These are phyloP conservation scores for Inosperma sp. DNA, from an alignment of 768 basidiomycete genomes.

Conservation along the genomic window DNA sequence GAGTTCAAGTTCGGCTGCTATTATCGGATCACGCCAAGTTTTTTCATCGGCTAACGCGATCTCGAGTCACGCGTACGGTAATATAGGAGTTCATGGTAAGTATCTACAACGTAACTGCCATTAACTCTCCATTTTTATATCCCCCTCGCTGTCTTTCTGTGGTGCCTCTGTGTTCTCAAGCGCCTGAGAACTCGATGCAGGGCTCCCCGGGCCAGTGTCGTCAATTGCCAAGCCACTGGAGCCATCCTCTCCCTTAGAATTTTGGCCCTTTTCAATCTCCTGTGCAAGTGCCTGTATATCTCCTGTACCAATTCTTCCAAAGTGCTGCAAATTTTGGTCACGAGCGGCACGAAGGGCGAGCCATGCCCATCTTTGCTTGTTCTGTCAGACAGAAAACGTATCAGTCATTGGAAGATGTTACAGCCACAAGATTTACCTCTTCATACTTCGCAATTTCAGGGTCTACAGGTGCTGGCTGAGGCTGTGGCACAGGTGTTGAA, in stretches of 20 bases:
- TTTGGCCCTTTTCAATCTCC: conserved; percentile 48
- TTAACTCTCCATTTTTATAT: conserved; percentile 49
- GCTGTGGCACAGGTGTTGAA: conserved; percentile 27
- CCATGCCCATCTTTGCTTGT: conserved; percentile 77
- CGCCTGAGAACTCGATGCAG: conserved; percentile 7
- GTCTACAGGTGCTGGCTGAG: conserved; percentile 23
- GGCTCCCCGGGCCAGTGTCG: conserved; percentile 17
- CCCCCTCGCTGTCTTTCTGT: conserved; percentile 36
- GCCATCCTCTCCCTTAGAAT: conserved; percentile 35
- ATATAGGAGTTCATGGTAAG: background rate
- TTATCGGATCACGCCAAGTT: conserved; percentile 21
- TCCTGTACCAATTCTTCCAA: conserved; percentile 77
- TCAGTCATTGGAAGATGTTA: no score
- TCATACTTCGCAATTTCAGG: conserved; percentile 51
- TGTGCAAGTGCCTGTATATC: conserved; percentile 54
- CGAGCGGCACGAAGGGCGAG: conserved; percentile 73
- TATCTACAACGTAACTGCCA: conserved; percentile 14
- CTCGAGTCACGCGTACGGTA: conserved; percentile 21
- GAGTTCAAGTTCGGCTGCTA: background rate
- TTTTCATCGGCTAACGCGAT: conserved; percentile 6
- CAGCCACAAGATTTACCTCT: conserved; percentile 42
- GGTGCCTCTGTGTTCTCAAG: conserved; percentile 9
- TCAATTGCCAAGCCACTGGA: conserved; percentile 22
- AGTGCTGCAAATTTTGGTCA: conserved; percentile 67
- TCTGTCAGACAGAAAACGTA: conserved; percentile 40